Evolutionary conservation across 805 yeast genomes (phyloP).

Genomic region (Starmerella vaccinii): DNA sequence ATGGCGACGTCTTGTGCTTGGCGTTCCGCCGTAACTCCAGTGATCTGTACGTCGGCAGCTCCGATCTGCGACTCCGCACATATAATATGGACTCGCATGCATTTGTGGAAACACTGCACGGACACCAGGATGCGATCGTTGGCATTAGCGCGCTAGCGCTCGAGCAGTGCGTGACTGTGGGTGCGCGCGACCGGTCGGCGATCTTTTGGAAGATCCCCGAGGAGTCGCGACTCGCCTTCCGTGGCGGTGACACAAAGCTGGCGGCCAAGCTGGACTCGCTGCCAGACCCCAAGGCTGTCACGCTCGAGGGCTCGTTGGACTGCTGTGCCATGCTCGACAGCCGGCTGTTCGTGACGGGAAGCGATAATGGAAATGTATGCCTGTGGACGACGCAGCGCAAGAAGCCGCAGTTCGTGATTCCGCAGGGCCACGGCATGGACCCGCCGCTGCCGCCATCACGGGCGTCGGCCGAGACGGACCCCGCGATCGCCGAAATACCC

Average conservation of each 20-base stretch:
- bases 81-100: constrained; percentile 77
- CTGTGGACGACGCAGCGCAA: constrained; percentile 87
- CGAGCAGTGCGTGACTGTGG: constrained; percentile 93
- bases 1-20: constrained; percentile 61
- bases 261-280: constrained; percentile 15
- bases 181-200: constrained; percentile 88
- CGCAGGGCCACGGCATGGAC: constrained; percentile 68
- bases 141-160: constrained; percentile 71
- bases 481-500: constrained; percentile 38
- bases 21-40: constrained; percentile 71
- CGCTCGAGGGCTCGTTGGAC: constrained; percentile 75
- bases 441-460: constrained; percentile 40
- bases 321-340: constrained; percentile 87
- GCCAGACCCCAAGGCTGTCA: constrained; percentile 9
- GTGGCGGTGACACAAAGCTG: constrained; percentile 66
- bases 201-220: constrained; percentile 96
- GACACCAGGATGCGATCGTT: constrained; percentile 84
- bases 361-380: constrained; percentile 85
- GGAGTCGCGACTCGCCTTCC: constrained; percentile 83
- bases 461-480: constrained; percentile 42
- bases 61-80: constrained; percentile 81
- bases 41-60: constrained; percentile 85
- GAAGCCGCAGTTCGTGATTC: constrained; percentile 63
- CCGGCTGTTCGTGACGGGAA: constrained; percentile 84
- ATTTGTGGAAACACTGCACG: constrained; percentile 82